Conservation (phyloP, 2,329 filamentous ascomycete genomes). For the Fusarium sp. region DNA sequence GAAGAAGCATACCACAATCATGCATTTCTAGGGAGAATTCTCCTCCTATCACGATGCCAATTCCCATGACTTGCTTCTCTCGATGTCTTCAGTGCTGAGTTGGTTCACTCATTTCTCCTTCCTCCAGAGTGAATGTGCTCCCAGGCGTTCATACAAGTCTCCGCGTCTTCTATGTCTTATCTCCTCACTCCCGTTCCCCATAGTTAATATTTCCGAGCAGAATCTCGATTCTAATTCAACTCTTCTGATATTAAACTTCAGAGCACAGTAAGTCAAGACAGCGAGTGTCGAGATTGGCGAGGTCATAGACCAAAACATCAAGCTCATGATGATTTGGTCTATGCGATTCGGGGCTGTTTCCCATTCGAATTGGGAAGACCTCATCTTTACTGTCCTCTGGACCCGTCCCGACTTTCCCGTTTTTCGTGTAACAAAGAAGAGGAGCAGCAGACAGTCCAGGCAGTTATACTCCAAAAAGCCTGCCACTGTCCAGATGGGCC, state of each 20-base stretch:
- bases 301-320: no score
- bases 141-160: background rate
- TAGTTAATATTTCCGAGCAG: background rate
- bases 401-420: background rate
- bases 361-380: background rate
- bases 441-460: background rate
- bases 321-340: background rate
- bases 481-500: background rate
- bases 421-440: background rate
- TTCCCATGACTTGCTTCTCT: background rate
- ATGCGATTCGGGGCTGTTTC: background rate
- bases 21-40: background rate
- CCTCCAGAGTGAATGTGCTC: background rate
- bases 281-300: no score
- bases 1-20: background rate
- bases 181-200: background rate
- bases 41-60: background rate
- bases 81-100: background rate
- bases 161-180: background rate
- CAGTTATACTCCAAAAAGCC: background rate
- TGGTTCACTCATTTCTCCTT: background rate
- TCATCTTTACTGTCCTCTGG: background rate
- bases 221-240: background rate
- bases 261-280: background rate
- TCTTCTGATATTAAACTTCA: background rate